Percentiles rank a stretch among this genome's conserved stretches.
phyloP scores from a whole-genome alignment of 2,329 filamentous ascomycete genomes.

The Thielaviopsis euricoi region DNA sequence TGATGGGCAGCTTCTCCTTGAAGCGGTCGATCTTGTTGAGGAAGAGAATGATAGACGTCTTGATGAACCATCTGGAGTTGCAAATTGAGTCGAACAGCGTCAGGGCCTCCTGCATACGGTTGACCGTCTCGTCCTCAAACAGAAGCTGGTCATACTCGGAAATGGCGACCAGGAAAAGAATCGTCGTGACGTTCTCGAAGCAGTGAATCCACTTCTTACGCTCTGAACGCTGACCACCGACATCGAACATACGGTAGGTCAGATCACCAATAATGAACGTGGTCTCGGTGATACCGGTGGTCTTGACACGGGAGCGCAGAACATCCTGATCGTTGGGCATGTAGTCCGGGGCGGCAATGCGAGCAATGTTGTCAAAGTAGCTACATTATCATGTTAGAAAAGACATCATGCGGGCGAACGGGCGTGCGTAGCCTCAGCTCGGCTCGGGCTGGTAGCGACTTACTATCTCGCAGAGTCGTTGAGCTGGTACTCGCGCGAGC shows the following conservation, averaged over 20 bases:
- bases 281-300: conserved; percentile 91
- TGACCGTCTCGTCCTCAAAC: conserved; percentile 92
- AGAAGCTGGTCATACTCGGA: conserved; percentile 93
- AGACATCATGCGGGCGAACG: not conserved
- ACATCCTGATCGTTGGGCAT: conserved; percentile 93
- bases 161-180: conserved; percentile 91
- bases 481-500: conserved; percentile 87
- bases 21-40: conserved; percentile 84
- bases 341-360: conserved; percentile 81
- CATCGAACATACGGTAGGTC: conserved; percentile 95
- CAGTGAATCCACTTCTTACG: conserved; percentile 99
- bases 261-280: conserved; percentile 90
- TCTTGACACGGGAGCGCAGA: conserved; percentile 90
- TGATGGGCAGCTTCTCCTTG: conserved; percentile 68
- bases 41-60: conserved; percentile 78
- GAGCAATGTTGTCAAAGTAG: conserved; percentile 91
- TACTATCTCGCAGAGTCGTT: conserved; percentile 96
- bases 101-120: conserved; percentile 81
- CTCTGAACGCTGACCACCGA: conserved; percentile 87
- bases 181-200: conserved; percentile 94
- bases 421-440: too few species aligned
- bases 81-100: conserved; percentile 78
- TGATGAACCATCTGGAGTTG: conserved; percentile 81
- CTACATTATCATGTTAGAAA: conserved; percentile 32
- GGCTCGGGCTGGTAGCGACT: conserved; percentile 23